Evolutionary conservation across 257 asterid species (phyloP).

Genomic region (Handroanthus guayacan): DNA sequence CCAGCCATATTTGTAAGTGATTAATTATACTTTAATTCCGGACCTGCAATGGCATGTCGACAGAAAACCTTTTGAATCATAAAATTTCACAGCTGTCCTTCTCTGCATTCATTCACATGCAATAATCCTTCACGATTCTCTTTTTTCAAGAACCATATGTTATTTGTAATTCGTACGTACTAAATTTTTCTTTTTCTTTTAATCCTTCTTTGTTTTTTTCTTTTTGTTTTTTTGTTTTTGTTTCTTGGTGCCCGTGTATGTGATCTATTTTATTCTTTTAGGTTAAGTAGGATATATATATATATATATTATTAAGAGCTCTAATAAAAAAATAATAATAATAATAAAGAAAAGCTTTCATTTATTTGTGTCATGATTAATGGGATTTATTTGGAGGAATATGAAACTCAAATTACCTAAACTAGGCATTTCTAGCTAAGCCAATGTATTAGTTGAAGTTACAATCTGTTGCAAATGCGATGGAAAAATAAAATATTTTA

Average conservation of each 20-base stretch:
- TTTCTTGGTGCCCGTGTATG: neutral
- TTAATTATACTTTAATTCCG: constrained; percentile 22
- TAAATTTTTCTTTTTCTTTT: neutral
- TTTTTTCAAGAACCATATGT: constrained; percentile 28
- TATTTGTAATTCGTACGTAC: neutral
- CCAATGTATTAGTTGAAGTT: too few relatives aligned
- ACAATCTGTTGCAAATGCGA: too few relatives aligned
- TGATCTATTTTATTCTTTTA: too few relatives aligned
- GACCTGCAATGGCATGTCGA: constrained; percentile 26
- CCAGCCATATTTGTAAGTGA: constrained; percentile 26
- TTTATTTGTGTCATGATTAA: too few relatives aligned
- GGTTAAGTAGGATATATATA: too few relatives aligned
- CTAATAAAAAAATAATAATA: too few relatives aligned
- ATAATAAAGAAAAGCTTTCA: too few relatives aligned
- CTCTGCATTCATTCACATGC: constrained; percentile 25
- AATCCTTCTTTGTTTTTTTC: neutral
- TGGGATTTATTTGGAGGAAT: too few relatives aligned
- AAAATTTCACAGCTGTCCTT: constrained; percentile 38
- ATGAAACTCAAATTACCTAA: too few relatives aligned
- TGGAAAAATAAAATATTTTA: too few relatives aligned
- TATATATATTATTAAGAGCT: too few relatives aligned
- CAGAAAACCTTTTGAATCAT: neutral
- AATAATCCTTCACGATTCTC: constrained; percentile 33
- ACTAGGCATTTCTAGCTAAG: too few relatives aligned
- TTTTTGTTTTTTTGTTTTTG: constrained; percentile 27